These are phyloP conservation scores for Ganoderma sinense DNA, from an alignment of 1,284 basidiomycete genomes.

Conservation along the genomic window DNA sequence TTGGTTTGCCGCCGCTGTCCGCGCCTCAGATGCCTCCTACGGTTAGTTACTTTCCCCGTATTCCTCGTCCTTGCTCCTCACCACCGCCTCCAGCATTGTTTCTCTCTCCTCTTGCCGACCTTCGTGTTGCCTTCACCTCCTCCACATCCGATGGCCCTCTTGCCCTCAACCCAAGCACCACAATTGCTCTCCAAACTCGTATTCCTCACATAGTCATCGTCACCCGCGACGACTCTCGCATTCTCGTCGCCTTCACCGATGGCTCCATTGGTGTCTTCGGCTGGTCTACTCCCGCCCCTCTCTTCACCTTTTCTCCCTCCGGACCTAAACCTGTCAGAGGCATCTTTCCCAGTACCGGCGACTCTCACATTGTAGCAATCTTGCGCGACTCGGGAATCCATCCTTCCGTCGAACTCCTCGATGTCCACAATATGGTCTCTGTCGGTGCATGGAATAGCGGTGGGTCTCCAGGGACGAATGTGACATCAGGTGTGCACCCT, in stretches of 20 bases:
- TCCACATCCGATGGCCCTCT: constrained; percentile 45
- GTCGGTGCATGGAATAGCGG: constrained; percentile 70
- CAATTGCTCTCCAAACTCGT: constrained; percentile 49
- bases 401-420: constrained; percentile 62
- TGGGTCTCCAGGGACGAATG: constrained; percentile 55
- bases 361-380: constrained; percentile 66
- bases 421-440: constrained; percentile 57
- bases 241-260: constrained; percentile 64
- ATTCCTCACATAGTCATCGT: constrained; percentile 61
- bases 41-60: constrained; percentile 31
- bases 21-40: constrained; percentile 46
- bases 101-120: constrained; percentile 61
- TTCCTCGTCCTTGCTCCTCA: constrained; percentile 1
- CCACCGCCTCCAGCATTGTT: constrained; percentile 53
- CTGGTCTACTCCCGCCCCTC: constrained; percentile 51
- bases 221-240: constrained; percentile 61
- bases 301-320: constrained; percentile 55
- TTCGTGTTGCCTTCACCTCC: constrained; percentile 57
- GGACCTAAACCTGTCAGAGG: constrained; percentile 53
- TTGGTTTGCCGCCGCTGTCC: constrained; percentile 70
- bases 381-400: constrained; percentile 54
- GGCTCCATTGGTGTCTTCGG: constrained; percentile 69
- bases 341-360: constrained; percentile 72
- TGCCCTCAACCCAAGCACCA: constrained; percentile 56
- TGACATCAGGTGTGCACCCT: constrained; percentile 60